phyloP scores from a whole-genome alignment of 306 rosid genomes.

The Malus fusca region DNA sequence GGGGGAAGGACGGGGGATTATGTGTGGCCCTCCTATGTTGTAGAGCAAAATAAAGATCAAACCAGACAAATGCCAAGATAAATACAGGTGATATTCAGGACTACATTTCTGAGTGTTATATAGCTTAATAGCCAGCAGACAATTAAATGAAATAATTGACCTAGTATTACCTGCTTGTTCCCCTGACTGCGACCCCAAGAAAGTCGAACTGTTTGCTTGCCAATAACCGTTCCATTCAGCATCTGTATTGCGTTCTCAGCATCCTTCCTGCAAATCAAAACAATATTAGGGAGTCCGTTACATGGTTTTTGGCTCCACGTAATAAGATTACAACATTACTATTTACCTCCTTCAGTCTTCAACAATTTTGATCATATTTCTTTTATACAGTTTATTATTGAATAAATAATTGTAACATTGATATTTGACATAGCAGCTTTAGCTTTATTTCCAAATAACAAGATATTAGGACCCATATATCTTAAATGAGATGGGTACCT shows the following conservation, averaged over 20 bases:
- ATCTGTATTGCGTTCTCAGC: slow-evolving; percentile 92
- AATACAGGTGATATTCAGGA: background rate
- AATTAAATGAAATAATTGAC: background rate
- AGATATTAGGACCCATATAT: background rate
- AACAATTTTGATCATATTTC: background rate
- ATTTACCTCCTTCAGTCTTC: background rate
- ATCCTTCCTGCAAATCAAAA: slow-evolving; percentile 58
- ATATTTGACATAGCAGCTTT: background rate
- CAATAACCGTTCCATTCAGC: slow-evolving; percentile 80
- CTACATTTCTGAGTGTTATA: background rate
- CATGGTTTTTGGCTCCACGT: no score
- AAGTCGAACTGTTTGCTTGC: slow-evolving; percentile 96
- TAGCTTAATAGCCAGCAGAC: background rate
- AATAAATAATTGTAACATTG: background rate
- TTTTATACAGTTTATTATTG: background rate
- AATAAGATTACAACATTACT: background rate
- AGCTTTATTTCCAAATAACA: background rate
- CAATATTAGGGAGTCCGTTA: background rate
- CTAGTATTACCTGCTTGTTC: slow-evolving; percentile 66
- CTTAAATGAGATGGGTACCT: slow-evolving; percentile 38
- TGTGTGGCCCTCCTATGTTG: background rate
- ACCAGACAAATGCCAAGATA: background rate
- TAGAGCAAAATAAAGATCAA: background rate
- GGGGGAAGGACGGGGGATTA: background rate
- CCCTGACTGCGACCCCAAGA: slow-evolving; percentile 99